Conservation (phyloP, 176 grass and related monocot genomes). For the Hyparrhenia diplandra region DNA sequence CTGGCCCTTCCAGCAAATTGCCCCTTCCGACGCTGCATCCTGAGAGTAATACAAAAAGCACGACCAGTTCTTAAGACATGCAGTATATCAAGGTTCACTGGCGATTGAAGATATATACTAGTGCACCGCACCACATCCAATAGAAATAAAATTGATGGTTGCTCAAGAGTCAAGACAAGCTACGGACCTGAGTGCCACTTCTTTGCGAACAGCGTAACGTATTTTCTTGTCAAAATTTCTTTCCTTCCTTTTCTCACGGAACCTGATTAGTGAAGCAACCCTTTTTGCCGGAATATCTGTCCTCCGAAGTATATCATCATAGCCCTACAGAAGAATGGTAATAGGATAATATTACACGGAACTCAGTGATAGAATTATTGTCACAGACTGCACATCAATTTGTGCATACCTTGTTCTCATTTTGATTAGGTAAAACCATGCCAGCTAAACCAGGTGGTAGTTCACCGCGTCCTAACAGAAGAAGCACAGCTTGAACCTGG, state of each 20-base stretch:
- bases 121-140: too few relatives aligned
- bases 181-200: too few relatives aligned
- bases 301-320: constrained; percentile 79
- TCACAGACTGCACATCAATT: constrained; percentile 8
- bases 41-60: constrained; percentile 40
- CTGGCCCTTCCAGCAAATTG: constrained; percentile 83
- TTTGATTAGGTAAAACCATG: constrained; percentile 42
- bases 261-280: constrained; percentile 84
- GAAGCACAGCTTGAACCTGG: constrained; percentile 85
- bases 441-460: constrained; percentile 45
- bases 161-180: too few relatives aligned
- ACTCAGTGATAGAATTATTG: neutral
- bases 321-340: constrained; percentile 50
- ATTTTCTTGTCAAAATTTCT: constrained; percentile 99
- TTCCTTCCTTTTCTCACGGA: constrained; percentile 91
- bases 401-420: constrained; percentile 47
- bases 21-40: constrained; percentile 82
- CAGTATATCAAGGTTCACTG: too few relatives aligned
- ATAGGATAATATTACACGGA: constrained; percentile 2
- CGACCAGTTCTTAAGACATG: neutral
- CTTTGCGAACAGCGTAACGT: constrained; percentile 85
- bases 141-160: too few relatives aligned
- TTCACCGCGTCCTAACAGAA: constrained; percentile 68
- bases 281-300: constrained; percentile 86
- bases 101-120: too few relatives aligned